Conservation (phyloP, 345 rosid species). For the Physaria fendleri region DNA sequence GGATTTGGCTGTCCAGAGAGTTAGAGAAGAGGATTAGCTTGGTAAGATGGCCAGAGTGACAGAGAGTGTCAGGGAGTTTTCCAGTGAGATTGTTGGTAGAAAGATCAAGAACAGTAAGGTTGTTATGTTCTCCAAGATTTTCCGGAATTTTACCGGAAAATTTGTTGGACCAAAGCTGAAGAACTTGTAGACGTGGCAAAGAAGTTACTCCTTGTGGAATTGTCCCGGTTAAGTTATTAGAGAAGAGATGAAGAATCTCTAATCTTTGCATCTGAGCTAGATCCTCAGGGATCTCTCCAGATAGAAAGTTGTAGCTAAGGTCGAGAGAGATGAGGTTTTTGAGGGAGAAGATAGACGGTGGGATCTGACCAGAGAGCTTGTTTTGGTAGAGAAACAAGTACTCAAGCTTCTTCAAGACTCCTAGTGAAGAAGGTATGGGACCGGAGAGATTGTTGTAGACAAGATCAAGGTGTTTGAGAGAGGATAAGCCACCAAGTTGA, state of each 20-base stretch:
- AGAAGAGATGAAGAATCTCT: conserved; percentile 83
- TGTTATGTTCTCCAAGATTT: conserved; percentile 52
- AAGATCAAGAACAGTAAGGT: conserved; percentile 73
- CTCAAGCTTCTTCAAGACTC: conserved; percentile 49
- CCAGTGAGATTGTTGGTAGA: conserved; percentile 77
- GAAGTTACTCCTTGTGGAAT: conserved; percentile 53
- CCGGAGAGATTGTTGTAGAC: conserved; percentile 87
- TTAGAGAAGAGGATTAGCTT: conserved; percentile 88
- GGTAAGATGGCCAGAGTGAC: conserved; percentile 57
- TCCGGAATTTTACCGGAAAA: conserved; percentile 65
- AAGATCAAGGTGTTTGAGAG: conserved; percentile 68
- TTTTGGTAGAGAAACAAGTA: conserved; percentile 79
- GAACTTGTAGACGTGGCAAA: conserved; percentile 70
- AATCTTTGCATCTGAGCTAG: conserved; percentile 45
- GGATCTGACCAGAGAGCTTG: conserved; percentile 56
- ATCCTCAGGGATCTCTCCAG: conserved; percentile 67
- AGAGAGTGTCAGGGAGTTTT: conserved; percentile 52
- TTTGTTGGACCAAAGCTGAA: conserved; percentile 82
- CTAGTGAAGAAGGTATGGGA: conserved; percentile 54
- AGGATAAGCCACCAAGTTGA: conserved; percentile 48
- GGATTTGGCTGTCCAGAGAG: conserved; percentile 54
- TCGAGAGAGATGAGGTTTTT: conserved; percentile 60
- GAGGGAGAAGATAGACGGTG: conserved; percentile 48
- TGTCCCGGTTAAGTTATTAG: conserved; percentile 59
- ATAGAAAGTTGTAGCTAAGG: conserved; percentile 62